These are phyloP conservation scores for Fusarium sp. DNA, from an alignment of 2,329 filamentous ascomycete genomes.

Conservation along the genomic window DNA sequence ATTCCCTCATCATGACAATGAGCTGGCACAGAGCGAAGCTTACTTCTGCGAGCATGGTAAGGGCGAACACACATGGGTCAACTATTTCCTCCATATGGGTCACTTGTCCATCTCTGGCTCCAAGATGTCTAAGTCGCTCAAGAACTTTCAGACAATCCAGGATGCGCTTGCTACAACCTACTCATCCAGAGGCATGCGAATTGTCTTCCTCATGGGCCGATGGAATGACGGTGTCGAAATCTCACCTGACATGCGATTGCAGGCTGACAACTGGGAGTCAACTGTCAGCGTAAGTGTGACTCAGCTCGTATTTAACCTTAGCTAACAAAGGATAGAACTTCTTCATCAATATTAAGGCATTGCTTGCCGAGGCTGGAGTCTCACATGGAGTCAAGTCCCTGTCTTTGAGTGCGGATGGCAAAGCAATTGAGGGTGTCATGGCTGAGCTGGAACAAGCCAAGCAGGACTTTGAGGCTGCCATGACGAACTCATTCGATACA, in stretches of 20 bases:
- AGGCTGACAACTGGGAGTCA: constrained; percentile 83
- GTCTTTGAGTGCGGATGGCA: constrained; percentile 53
- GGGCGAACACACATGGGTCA: constrained; percentile 82
- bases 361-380: constrained; percentile 61
- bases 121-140: constrained; percentile 96
- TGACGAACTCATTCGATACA: constrained; percentile 91
- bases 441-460: constrained; percentile 66
- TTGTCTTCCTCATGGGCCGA: constrained; percentile 87
- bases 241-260: constrained; percentile 82
- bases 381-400: constrained; percentile 55
- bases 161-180: constrained; percentile 79
- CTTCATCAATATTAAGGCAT: constrained; percentile 69
- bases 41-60: constrained; percentile 73
- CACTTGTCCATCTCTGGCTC: constrained; percentile 86
- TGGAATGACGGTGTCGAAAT: constrained; percentile 96
- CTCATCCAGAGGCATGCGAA: constrained; percentile 82
- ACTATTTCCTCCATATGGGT: constrained; percentile 96
- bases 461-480: constrained; percentile 67
- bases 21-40: constrained; percentile 90
- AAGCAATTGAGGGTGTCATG: constrained; percentile 51
- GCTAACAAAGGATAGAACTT: constrained; percentile 62
- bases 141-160: constrained; percentile 95
- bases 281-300: constrained; percentile 72
- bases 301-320: not conserved
- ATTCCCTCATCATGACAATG: constrained; percentile 94